Conservation (phyloP, 2,329 filamentous ascomycete species). For the Beauveria sp. region DNA sequence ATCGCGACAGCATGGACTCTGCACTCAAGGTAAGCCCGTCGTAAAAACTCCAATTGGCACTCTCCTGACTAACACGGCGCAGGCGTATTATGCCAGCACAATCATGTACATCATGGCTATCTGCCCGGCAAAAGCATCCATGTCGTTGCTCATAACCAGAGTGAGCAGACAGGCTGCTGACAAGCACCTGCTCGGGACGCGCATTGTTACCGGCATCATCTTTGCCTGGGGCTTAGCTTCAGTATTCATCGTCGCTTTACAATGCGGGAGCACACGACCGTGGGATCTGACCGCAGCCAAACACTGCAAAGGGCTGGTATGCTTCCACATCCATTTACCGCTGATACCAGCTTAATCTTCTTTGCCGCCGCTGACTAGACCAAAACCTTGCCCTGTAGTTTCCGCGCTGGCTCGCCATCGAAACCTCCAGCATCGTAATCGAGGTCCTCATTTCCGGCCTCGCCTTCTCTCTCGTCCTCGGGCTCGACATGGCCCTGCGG, state of each 20-base stretch:
- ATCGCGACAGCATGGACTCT: not conserved
- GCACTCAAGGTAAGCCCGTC: slow-evolving; percentile 12
- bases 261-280: slow-evolving; percentile 9
- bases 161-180: slow-evolving; percentile 12
- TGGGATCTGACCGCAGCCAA: slow-evolving; percentile 8
- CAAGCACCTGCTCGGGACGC: slow-evolving; percentile 11
- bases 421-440: slow-evolving; percentile 12
- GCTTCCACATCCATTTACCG: not conserved
- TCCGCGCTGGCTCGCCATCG: slow-evolving; percentile 12
- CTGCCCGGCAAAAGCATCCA: slow-evolving; percentile 14
- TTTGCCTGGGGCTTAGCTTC: slow-evolving; percentile 9
- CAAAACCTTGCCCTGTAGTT: slow-evolving; percentile 5
- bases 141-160: slow-evolving; percentile 14
- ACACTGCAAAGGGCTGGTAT: slow-evolving; percentile 7
- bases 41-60: too few species aligned
- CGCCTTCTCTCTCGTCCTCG: slow-evolving; percentile 13
- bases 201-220: slow-evolving; percentile 9
- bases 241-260: slow-evolving; percentile 11
- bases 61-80: not conserved
- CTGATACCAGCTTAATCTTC: not conserved
- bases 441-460: slow-evolving; percentile 14
- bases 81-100: slow-evolving; percentile 12
- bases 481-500: slow-evolving; percentile 12
- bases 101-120: slow-evolving; percentile 14
- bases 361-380: not conserved